phyloP scores from a whole-genome alignment of 176 grass and related monocot genomes.

The Musa schizocarpa region DNA sequence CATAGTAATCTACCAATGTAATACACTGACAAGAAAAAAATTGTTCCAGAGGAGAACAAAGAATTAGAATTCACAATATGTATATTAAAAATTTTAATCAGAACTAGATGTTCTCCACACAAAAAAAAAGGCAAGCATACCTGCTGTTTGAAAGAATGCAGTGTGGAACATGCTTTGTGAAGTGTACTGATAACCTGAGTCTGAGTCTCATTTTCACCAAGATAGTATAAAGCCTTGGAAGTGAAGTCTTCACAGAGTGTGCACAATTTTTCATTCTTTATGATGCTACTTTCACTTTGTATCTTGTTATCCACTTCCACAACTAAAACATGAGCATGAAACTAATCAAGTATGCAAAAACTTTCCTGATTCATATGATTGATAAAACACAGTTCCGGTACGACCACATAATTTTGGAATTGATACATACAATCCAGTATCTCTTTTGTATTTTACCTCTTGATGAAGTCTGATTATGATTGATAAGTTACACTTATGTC shows the following conservation, averaged over 20 bases:
- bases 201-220: conserved; percentile 56
- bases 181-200: conserved; percentile 38
- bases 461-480: too few species aligned
- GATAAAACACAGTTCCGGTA: too few species aligned
- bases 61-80: neutral
- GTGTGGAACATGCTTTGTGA: conserved; percentile 55
- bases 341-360: neutral
- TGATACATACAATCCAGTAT: too few species aligned
- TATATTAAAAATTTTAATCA: neutral
- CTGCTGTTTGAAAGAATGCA: conserved; percentile 56
- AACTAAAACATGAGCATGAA: neutral
- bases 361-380: neutral
- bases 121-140: conserved; percentile 6
- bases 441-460: too few species aligned
- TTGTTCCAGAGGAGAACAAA: conserved; percentile 2
- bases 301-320: conserved; percentile 5
- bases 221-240: conserved; percentile 35
- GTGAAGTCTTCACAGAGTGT: conserved; percentile 44
- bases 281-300: neutral
- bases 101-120: neutral
- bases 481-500: too few species aligned
- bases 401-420: too few species aligned
- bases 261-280: conserved; percentile 34
- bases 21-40: conserved; percentile 43
- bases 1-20: conserved; percentile 69